These are phyloP conservation scores for Capsicum pubescens DNA, from an alignment of 257 asterid genomes.

Conservation along the genomic window DNA sequence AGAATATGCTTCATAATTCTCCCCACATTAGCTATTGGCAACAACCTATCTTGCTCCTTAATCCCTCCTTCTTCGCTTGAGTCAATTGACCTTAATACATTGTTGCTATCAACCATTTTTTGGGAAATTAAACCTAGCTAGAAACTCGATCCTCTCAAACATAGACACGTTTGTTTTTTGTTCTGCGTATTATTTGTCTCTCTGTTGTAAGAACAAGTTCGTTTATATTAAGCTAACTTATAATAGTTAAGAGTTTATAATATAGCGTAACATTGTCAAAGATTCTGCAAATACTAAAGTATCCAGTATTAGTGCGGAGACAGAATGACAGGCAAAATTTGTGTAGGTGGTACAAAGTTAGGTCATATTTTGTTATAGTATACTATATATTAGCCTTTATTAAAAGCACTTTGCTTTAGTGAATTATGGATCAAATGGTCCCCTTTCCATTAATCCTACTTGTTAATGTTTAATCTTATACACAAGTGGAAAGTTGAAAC, in stretches of 20 bases:
- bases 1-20: slow-evolving; percentile 73
- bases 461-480: slow-evolving; percentile 31
- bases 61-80: no score
- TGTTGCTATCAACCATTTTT: no score
- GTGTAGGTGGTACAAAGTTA: background rate
- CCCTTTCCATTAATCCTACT: slow-evolving; percentile 26
- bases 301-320: background rate
- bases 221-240: background rate
- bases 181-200: background rate
- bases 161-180: no score
- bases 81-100: background rate
- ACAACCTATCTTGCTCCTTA: slow-evolving; percentile 11
- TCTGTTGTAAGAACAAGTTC: background rate
- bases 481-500: slow-evolving; percentile 24
- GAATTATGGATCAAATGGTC: slow-evolving; percentile 34
- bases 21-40: slow-evolving; percentile 77
- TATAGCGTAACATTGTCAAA: background rate
- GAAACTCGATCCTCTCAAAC: no score
- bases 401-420: slow-evolving; percentile 6
- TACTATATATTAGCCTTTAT: slow-evolving; percentile 23
- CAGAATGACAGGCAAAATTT: no score
- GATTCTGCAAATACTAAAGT: background rate
- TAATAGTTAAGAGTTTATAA: background rate
- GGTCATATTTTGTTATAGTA: background rate
- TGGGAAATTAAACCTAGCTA: no score